Conservation (phyloP, 495 filamentous ascomycete genomes). For the Diplogelasinospora grovesii region DNA sequence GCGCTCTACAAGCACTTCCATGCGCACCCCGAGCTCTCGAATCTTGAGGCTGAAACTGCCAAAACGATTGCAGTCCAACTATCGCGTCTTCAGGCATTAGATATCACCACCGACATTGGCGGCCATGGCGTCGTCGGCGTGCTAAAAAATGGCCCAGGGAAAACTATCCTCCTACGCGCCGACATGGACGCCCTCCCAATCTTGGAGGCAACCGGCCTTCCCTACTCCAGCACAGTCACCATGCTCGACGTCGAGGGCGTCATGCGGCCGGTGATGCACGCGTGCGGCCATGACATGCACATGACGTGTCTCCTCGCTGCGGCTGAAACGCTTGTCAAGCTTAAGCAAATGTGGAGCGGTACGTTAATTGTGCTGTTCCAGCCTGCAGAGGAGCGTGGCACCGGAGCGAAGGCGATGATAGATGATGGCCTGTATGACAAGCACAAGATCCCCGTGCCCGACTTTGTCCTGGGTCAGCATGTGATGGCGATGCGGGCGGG, state of each 20-base stretch:
- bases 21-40: constrained; percentile 45
- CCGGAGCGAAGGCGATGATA: constrained; percentile 54
- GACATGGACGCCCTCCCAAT: constrained; percentile 60
- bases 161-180: constrained; percentile 49
- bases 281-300: constrained; percentile 63
- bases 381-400: constrained; percentile 51
- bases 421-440: constrained; percentile 53
- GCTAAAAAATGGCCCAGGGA: constrained; percentile 49
- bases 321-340: constrained; percentile 36
- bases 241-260: constrained; percentile 38
- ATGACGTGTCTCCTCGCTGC: constrained; percentile 46
- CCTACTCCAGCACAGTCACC: constrained; percentile 45
- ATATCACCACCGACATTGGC: constrained; percentile 45
- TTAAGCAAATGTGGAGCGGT: constrained; percentile 44
- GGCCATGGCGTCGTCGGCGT: constrained; percentile 51
- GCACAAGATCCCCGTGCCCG: constrained; percentile 42
- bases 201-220: constrained; percentile 47
- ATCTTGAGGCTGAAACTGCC: constrained; percentile 42
- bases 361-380: constrained; percentile 56
- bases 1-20: constrained; percentile 43
- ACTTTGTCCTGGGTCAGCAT: constrained; percentile 53
- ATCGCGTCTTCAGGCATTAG: constrained; percentile 27
- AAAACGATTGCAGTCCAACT: constrained; percentile 34
- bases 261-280: constrained; percentile 55
- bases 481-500: constrained; percentile 36